phyloP scores from a whole-genome alignment of 2,329 filamentous ascomycete genomes.

The Kalmusia sp. region DNA sequence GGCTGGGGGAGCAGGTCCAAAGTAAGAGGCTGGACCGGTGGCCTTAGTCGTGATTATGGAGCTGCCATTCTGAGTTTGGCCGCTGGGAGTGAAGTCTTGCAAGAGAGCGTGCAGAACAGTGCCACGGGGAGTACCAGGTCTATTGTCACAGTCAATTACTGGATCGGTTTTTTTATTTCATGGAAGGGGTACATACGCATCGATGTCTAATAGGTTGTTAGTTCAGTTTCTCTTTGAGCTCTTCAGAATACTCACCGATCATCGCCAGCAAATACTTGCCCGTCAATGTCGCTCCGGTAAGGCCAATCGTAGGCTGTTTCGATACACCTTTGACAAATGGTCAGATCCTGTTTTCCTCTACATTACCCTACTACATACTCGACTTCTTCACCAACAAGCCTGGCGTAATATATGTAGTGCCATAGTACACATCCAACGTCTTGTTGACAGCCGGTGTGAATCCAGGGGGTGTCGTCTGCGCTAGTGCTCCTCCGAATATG shows the following conservation, averaged over 20 bases:
- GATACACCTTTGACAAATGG: conserved; percentile 16
- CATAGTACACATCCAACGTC: conserved; percentile 40
- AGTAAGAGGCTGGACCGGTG: conserved; percentile 36
- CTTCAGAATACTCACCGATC: conserved; percentile 27
- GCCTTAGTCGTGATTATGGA: conserved; percentile 33
- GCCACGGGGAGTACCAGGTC: conserved; percentile 15
- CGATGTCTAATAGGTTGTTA: conserved; percentile 12
- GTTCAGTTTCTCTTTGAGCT: not conserved
- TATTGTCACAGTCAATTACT: not conserved
- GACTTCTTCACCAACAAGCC: conserved; percentile 37
- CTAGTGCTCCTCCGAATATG: not conserved
- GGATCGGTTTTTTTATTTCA: no score
- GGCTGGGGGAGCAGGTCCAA: conserved; percentile 38
- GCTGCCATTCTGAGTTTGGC: conserved; percentile 30
- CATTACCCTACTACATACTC: conserved; percentile 16
- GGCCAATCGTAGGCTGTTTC: conserved; percentile 30
- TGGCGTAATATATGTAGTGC: conserved; percentile 35
- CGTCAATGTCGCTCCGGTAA: conserved; percentile 27
- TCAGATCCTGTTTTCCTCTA: not conserved
- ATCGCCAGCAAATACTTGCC: conserved; percentile 39
- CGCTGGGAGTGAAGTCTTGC: conserved; percentile 30
- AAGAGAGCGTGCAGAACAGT: conserved; percentile 40
- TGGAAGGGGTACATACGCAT: conserved; percentile 15
- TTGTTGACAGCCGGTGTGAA: conserved; percentile 30
- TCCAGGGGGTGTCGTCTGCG: conserved; percentile 28